Evolutionary conservation across 306 rosid genomes (phyloP), one percentile per base, ranked within the genome.

Genomic region (Crataegus laevigata): DNA sequence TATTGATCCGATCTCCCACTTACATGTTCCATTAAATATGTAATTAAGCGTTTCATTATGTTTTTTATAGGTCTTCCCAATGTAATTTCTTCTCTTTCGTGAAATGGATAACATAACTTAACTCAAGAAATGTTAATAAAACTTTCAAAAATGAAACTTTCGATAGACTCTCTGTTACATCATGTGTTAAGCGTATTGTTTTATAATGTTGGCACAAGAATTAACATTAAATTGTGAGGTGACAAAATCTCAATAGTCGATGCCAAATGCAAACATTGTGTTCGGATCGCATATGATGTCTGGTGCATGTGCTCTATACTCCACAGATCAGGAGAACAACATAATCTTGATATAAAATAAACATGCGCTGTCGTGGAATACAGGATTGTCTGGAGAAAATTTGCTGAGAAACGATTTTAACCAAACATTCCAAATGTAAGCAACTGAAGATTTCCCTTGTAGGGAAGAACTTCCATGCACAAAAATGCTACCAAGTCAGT

Each of bases 231-330:
- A 36, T 2, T 36, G 40, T 36, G 0, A 36, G 10, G 2, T 7
- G 40, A 36, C 0, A 1, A 0, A 36, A 0, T 36, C 9, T 45
- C 8, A 64, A 24, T 60, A 26, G 77, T 73, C 69, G 69, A 73
- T 42, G n/a, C 68, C 68, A 60, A 42, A 73, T 73, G 43, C 62
- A 60, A 60, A 42, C 40, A 19, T 26, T 11, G 2, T 73, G 77
- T 47, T 47, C 77, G 26, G 77, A 73, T 73, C 77, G 77, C 77
- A 26, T 73, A 26, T 43, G 4, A 28, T 42, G 28, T 11, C 59
- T 19, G 28, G n/a, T 14, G 59, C 58, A 60, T 19, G 77, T 73
- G 77, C 77, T 12, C 28, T 6, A 6, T 19, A 42, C 8, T 32
- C 25, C 47, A 4, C 47, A 64, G 58, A 26, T 18, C 57, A 40